Evolutionary conservation across 1,284 basidiomycete species (phyloP).

Genomic region (Ganoderma resinaceum): DNA sequence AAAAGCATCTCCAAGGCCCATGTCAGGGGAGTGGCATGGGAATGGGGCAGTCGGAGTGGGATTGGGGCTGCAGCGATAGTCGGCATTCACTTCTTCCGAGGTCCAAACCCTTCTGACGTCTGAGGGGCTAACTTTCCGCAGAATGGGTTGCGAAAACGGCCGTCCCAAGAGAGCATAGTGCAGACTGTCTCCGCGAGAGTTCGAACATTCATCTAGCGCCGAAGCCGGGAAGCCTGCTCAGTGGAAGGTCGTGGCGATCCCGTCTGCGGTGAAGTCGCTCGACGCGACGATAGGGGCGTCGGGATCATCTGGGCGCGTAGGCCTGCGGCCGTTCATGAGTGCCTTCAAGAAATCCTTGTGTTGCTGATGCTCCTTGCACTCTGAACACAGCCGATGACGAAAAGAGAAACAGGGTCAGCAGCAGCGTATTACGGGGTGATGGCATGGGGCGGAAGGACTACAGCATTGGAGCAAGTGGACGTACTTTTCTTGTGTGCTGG

Average conservation of each 20-base stretch:
- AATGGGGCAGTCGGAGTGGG: neutral
- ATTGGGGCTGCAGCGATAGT: neutral
- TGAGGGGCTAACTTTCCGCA: slow-evolving; percentile 19
- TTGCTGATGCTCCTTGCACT: slow-evolving; percentile 29
- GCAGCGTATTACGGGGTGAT: slow-evolving; percentile 3
- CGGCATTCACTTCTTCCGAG: slow-evolving; percentile 31
- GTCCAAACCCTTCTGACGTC: slow-evolving; percentile 29
- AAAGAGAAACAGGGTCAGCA: slow-evolving; percentile 16
- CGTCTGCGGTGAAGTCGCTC: slow-evolving; percentile 28
- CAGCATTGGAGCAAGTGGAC: slow-evolving; percentile 33
- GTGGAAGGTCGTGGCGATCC: slow-evolving; percentile 28
- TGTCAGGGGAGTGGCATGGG: slow-evolving; percentile 12
- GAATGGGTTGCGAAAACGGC: neutral
- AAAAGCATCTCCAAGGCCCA: slow-evolving; percentile 7
- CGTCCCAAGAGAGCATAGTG: neutral
- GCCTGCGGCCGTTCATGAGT: slow-evolving; percentile 24
- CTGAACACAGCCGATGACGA: slow-evolving; percentile 15
- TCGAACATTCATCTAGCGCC: slow-evolving; percentile 5
- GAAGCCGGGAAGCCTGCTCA: slow-evolving; percentile 1
- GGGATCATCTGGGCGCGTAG: slow-evolving; percentile 1
- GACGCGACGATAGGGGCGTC: slow-evolving; percentile 27
- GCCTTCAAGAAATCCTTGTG: slow-evolving; percentile 28
- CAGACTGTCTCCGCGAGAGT: slow-evolving; percentile 21
- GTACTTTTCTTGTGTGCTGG: slow-evolving; percentile 42
- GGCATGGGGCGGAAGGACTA: slow-evolving; percentile 23